Conservation (phyloP, 176 grass and related monocot species). For the Poa pratensis region DNA sequence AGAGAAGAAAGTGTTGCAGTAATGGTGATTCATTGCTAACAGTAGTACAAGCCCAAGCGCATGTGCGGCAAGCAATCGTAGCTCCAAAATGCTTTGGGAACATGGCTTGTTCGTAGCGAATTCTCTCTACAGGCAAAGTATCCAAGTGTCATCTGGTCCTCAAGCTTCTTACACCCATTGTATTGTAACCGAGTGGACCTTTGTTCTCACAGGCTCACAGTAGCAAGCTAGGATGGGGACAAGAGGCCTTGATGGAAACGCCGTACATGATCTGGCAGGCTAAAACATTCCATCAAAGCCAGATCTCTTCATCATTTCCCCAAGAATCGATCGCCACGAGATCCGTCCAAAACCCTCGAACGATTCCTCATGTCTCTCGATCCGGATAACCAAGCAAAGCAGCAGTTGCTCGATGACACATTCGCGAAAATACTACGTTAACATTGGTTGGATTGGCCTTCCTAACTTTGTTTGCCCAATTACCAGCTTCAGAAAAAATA, state of each 20-base stretch:
- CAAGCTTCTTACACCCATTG: not conserved
- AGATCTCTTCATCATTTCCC: not conserved
- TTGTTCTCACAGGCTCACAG: not conserved
- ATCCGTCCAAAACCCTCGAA: not conserved
- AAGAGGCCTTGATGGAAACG: constrained; percentile 15
- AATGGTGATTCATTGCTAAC: not conserved
- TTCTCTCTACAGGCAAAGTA: not conserved
- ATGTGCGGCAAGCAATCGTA: not conserved
- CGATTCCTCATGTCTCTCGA: not conserved
- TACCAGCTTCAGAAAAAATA: not conserved
- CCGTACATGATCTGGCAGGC: not conserved
- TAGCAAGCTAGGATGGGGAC: not conserved
- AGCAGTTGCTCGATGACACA: not conserved
- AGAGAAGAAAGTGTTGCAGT: not conserved
- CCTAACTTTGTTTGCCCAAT: not conserved
- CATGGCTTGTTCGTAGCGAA: not conserved
- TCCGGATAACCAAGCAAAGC: not conserved
- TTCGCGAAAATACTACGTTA: not conserved
- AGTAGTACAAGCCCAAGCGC: not conserved
- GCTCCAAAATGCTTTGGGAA: not conserved
- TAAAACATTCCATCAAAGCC: constrained; percentile 21
- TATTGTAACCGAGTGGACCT: not conserved
- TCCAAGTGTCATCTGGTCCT: not conserved
- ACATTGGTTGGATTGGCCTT: not conserved
- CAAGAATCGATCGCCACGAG: not conserved